These are phyloP conservation scores for Sugiyamaella floridensis DNA, from an alignment of 805 yeast species.

Conservation along the genomic window DNA sequence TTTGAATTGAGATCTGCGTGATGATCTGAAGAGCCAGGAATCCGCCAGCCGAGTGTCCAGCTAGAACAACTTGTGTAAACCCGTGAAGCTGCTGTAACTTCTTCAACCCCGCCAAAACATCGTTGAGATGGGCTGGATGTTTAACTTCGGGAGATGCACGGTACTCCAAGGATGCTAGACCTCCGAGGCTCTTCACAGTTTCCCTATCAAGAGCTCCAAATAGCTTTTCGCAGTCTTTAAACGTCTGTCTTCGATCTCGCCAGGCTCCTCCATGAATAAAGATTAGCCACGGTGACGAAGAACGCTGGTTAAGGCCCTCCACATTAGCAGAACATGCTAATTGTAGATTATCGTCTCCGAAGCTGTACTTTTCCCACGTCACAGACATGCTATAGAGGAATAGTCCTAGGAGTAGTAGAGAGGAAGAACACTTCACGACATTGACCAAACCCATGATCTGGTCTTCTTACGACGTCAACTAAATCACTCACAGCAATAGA, in stretches of 20 bases:
- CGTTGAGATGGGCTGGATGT: conserved; percentile 58
- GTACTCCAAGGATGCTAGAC: conserved; percentile 49
- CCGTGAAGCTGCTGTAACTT: conserved; percentile 19
- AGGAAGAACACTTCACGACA: no score
- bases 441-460: no score
- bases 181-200: background rate
- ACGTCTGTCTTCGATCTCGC: conserved; percentile 63
- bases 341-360: background rate
- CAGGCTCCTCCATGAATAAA: conserved; percentile 88
- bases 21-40: conserved; percentile 51
- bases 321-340: background rate
- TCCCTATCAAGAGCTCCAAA: conserved; percentile 16
- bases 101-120: conserved; percentile 43
- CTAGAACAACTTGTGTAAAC: conserved; percentile 31
- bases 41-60: conserved; percentile 84
- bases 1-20: background rate
- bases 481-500: no score
- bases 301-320: background rate
- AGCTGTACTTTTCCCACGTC: background rate
- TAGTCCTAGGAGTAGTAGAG: no score
- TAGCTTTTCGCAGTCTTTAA: conserved; percentile 43
- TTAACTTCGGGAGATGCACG: conserved; percentile 54
- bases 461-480: no score
- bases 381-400: no score
- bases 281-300: conserved; percentile 30